Evolutionary conservation across 768 basidiomycete species (phyloP), one percentile per base, ranked within the genome.

Genomic region (Obba rivulosa): DNA sequence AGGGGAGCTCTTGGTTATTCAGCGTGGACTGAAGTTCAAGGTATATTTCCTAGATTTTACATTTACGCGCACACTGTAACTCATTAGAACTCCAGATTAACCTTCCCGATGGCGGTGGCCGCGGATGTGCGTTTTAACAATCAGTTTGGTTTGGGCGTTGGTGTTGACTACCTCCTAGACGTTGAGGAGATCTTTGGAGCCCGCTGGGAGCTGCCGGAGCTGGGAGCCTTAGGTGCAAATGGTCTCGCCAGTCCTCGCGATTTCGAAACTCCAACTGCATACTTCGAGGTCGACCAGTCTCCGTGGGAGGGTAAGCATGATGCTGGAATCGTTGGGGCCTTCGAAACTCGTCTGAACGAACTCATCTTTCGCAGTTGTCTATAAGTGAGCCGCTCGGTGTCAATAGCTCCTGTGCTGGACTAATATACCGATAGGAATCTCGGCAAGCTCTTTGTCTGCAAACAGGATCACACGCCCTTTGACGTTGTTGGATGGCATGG

Each of bases 401-500:
- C n/a, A n/a, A n/a, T n/a, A 8, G 4, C 23, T 18, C 20, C 11
- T 4, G 10, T 18, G 18, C 41, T 43, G 5, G 49, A 7, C 37
- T 16, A 38, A 38, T 7, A 7, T 38, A 43, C 8, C n/a, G n/a
- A 18, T 34, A 38, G 18, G 34, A 17, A 31, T 14, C 14, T 18
- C 9, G 24, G 43, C 7, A 18, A 45, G n/a, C 28, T 13, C 24
- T 35, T 13, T 18, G 34, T 11, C 14, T 20, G 77, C 51, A 60
- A 66, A 34, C 78, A 80, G 54, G 70, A 76, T 42, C 77, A 80
- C 59, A 79, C 80, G 3, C 81, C 81, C 0, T 83, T 82, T 56
- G 81, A 83, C 56, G 80, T 82, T 41, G 80, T 82, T 24, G 80
- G 79, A 1, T 81, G 79, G 79, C 75, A 78, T 41, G 79, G 79